Base-by-base conservation (phyloP, 768 basidiomycete species). In the Mycena venus region DNA sequence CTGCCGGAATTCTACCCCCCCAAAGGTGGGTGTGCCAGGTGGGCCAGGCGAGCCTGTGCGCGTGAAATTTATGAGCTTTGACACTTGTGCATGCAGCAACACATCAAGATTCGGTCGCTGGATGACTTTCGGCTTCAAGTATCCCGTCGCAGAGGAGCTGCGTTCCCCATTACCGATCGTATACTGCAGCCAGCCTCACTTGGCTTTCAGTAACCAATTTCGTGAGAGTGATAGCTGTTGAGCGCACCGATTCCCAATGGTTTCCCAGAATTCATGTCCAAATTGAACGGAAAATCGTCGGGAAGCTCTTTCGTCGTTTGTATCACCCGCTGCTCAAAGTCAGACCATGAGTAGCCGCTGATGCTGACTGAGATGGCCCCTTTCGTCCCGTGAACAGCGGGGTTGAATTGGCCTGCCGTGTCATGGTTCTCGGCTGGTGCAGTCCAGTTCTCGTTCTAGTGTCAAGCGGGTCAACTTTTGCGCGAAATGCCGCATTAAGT, bases 201-300 rank as follows among this genome's bases (percentile, higher is more conserved):
- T 29, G 9, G 7, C 15, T 40, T 42, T 82, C 64, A 79, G 72
- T 74, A 84, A 83, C n/a, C n/a, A n/a, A n/a, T n/a, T n/a, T n/a
- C n/a, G n/a, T n/a, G n/a, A n/a, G n/a, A n/a, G n/a, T n/a, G n/a
- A n/a, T n/a, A n/a, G n/a, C n/a, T n/a, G n/a, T n/a, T n/a, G n/a
- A n/a, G n/a, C n/a, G n/a, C n/a, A n/a, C n/a, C n/a, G n/a, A n/a
- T n/a, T n/a, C n/a, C n/a, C n/a, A n/a, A n/a, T n/a, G n/a, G n/a
- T n/a, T 70, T 70, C 9, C 85, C 85, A 11, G 77, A 73, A 68
- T 85, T 84, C 71, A 79, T 77, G n/a, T n/a, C n/a, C n/a, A n/a
- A n/a, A n/a, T n/a, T n/a, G n/a, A n/a, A n/a, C n/a, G n/a, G n/a
- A n/a, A 83, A 85, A 31, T 80, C 78, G 7, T 77, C 67, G 12